Evolutionary conservation across 805 yeast species (phyloP).

Genomic region (Yamadazyma sp.): DNA sequence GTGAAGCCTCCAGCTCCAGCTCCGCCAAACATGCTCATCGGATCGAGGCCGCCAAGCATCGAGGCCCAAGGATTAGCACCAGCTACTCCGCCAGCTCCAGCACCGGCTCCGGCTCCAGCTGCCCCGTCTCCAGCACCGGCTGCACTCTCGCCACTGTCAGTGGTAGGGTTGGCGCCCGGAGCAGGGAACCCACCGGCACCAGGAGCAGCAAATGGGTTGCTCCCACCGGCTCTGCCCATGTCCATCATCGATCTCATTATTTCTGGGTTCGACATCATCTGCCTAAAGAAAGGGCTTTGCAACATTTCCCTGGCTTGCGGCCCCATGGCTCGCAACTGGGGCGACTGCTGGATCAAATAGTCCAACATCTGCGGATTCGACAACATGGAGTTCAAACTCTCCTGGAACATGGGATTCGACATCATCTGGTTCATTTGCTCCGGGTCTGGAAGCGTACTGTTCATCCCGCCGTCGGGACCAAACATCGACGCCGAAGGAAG

Average conservation of each 20-base stretch:
- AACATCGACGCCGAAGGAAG: conserved; percentile 86
- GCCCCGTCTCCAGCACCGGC: conserved; percentile 13
- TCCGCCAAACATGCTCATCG: conserved; percentile 52
- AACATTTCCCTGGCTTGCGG: conserved; percentile 85
- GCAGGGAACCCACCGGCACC: conserved; percentile 40
- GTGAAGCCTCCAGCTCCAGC: conserved; percentile 29
- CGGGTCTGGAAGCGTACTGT: conserved; percentile 63
- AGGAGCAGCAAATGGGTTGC: conserved; percentile 35
- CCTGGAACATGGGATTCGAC: conserved; percentile 79
- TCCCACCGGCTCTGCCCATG: conserved; percentile 52
- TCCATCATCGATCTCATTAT: conserved; percentile 80
- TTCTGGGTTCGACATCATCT: conserved; percentile 72
- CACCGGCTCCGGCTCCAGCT: conserved; percentile 13
- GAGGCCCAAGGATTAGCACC: conserved; percentile 41
- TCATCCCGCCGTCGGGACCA: conserved; percentile 95
- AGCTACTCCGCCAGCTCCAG: conserved; percentile 13
- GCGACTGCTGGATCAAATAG: conserved; percentile 75
- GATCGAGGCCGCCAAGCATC: conserved; percentile 47
- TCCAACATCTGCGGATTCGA: conserved; percentile 89
- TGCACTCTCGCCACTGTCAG: conserved; percentile 11
- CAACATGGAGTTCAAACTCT: conserved; percentile 77
- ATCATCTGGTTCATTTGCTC: conserved; percentile 74
- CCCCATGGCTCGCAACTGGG: conserved; percentile 82
- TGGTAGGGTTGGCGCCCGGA: conserved; percentile 18
- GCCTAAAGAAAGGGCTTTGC: conserved; percentile 80